Base-by-base conservation (phyloP, 2,329 filamentous ascomycete genomes). In the Neofusicoccum umdonicola region DNA sequence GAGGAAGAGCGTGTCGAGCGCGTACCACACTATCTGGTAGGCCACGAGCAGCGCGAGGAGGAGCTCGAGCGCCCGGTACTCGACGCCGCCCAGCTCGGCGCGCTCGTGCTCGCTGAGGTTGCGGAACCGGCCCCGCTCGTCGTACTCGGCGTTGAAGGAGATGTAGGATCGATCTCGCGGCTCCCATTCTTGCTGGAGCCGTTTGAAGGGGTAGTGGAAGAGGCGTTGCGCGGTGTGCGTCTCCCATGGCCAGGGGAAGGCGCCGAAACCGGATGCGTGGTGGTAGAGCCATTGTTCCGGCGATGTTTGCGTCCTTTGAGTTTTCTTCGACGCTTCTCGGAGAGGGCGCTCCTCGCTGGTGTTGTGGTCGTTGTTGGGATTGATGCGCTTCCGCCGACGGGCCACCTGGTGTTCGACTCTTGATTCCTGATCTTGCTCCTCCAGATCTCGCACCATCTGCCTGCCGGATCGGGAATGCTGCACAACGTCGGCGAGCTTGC, bases 81-180 rank as follows among this genome's bases (percentile, higher is more conserved):
- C 79, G 15, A 80, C 77, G 3, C 79, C 79, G 19, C 78, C 79
- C 3, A 81, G 72, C 58, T 71, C 72, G 17, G 79, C 74, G 5
- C 80, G 75, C 48, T 82, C 79, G 12, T 77, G 74, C 31, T 76
- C 71, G 11, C 76, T 80, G 34, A 83, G 66, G 68, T 71, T 70
- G 6, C 69, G 68, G 47, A 78, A 75, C 0, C 74, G 70, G 4
- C 73, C 74, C 57, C 69, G 71, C 1, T 68, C 68, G 42, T 76
- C 74, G 1, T 75, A 63, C 3, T 67, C 67, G 5, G 73, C 72
- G 12, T 74, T 69, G 65, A 75, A 76, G 1, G 72, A 75, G 2
- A 76, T 50, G 51, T 76, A 76, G 35, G 69, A 67, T 9, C 71
- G 71, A 1, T 72, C 65, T 41, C 72, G 70, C 0, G 70, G 70